A percentile compares a stretch with the other conserved stretches of the same genome.
Evolutionary conservation across 441 rosid species (phyloP).

Genomic region (Kokia cookei): DNA sequence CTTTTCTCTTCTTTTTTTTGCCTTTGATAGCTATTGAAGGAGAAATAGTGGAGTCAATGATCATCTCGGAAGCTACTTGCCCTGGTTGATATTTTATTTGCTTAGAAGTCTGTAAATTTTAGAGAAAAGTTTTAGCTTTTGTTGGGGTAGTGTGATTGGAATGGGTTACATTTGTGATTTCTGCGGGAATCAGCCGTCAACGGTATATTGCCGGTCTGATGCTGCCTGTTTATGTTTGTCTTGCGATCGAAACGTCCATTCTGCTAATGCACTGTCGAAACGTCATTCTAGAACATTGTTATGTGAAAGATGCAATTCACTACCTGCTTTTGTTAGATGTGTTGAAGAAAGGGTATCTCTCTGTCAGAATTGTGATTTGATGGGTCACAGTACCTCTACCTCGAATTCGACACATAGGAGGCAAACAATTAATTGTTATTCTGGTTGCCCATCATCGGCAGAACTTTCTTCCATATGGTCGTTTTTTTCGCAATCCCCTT

Average conservation of each 20-base stretch:
- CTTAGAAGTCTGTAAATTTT: background rate
- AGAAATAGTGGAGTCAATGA: background rate
- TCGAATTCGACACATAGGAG: slow-evolving; percentile 55
- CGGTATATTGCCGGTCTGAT: slow-evolving; percentile 91
- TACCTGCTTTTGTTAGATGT: slow-evolving; percentile 81
- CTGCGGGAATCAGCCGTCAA: slow-evolving; percentile 83
- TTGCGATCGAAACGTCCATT: slow-evolving; percentile 88
- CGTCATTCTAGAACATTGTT: slow-evolving; percentile 84
- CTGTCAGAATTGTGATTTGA: slow-evolving; percentile 97
- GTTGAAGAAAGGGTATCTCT: slow-evolving; percentile 69
- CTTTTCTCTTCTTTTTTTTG: background rate
- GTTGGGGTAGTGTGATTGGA: slow-evolving; percentile 5
- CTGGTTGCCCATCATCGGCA: slow-evolving; percentile 88
- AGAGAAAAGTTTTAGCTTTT: slow-evolving; percentile 11
- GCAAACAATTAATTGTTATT: slow-evolving; percentile 71
- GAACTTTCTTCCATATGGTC: slow-evolving; percentile 92
- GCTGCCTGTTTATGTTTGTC: slow-evolving; percentile 91
- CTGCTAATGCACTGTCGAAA: slow-evolving; percentile 88
- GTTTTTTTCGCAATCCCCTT: slow-evolving; percentile 50
- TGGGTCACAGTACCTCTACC: slow-evolving; percentile 48
- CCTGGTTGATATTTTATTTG: slow-evolving; percentile 13
- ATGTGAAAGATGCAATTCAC: slow-evolving; percentile 84
- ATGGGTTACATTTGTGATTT: slow-evolving; percentile 96
- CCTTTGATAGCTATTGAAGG: slow-evolving; percentile 5
- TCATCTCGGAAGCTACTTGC: slow-evolving; percentile 3